Conservation (phyloP, 2,329 filamentous ascomycete species). For the Fusarium xylarioides region DNA sequence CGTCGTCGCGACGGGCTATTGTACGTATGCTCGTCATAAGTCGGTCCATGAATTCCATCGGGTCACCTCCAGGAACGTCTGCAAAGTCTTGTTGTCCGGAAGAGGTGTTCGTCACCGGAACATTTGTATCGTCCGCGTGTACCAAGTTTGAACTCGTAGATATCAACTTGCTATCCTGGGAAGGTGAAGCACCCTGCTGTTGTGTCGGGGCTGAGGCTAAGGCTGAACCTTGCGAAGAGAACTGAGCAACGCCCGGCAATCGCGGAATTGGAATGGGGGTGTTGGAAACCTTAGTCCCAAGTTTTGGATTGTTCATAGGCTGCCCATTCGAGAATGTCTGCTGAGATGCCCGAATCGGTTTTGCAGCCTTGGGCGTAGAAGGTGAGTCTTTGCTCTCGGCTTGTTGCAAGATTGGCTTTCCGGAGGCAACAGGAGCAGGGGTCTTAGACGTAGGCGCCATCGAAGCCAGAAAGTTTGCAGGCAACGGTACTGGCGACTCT, state of each 20-base stretch:
- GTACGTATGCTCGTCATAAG: slow-evolving; percentile 62
- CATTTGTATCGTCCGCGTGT: background rate
- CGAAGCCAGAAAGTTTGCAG: slow-evolving; percentile 54
- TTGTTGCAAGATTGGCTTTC: slow-evolving; percentile 22
- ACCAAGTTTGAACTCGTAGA: background rate
- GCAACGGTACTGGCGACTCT: slow-evolving; percentile 56
- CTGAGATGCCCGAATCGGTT: background rate
- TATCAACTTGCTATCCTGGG: background rate
- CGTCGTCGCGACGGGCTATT: slow-evolving; percentile 43
- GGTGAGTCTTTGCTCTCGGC: background rate
- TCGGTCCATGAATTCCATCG: slow-evolving; percentile 60
- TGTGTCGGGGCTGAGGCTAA: background rate
- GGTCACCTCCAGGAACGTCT: slow-evolving; percentile 55
- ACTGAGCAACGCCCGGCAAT: slow-evolving; percentile 22
- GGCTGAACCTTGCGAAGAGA: background rate
- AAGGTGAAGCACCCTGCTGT: background rate
- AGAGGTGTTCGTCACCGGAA: background rate
- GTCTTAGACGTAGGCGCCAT: slow-evolving; percentile 46
- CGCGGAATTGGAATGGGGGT: slow-evolving; percentile 48
- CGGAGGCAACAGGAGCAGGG: slow-evolving; percentile 24
- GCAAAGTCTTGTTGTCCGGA: slow-evolving; percentile 48
- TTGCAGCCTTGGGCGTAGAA: background rate
- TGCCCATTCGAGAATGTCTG: slow-evolving; percentile 18
- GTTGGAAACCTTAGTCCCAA: slow-evolving; percentile 27
- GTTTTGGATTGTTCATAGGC: slow-evolving; percentile 1